phyloP scores from a whole-genome alignment of 441 rosid genomes.

The Populus hybrid region DNA sequence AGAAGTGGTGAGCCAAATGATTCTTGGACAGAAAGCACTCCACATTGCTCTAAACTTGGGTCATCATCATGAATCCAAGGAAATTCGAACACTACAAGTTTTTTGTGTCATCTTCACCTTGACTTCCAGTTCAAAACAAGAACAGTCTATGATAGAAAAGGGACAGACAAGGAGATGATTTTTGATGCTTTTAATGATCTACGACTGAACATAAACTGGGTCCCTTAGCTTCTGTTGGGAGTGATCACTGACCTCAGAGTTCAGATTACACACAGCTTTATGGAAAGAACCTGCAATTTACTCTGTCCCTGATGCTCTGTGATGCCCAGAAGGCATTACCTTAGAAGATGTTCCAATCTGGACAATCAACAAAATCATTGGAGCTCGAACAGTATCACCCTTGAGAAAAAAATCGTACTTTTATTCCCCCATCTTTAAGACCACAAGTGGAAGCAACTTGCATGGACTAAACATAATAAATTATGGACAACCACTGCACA shows the following conservation, averaged over 20 bases:
- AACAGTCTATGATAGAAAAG: not conserved
- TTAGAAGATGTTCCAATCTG: constrained; percentile 19
- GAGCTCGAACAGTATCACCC: not conserved
- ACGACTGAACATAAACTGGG: not conserved
- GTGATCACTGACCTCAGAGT: not conserved
- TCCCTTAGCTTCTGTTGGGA: not conserved
- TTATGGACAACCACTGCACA: constrained; percentile 6
- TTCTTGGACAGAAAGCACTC: not conserved
- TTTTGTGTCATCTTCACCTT: not conserved
- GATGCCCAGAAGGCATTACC: not conserved
- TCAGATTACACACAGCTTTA: constrained; percentile 5
- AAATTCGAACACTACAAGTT: not conserved
- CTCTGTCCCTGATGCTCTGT: not conserved
- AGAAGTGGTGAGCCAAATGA: not conserved
- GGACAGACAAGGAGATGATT: not conserved
- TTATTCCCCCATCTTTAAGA: not conserved
- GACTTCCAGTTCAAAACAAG: not conserved
- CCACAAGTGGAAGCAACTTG: constrained; percentile 10
- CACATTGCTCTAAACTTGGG: not conserved
- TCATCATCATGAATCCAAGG: not conserved
- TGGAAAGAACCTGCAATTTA: not conserved
- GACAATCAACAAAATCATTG: constrained; percentile 2
- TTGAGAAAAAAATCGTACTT: not conserved
- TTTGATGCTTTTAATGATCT: not conserved
- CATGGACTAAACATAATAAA: not conserved